These are phyloP conservation scores for Aspergillus sp. DNA, from an alignment of 2,329 filamentous ascomycete species.

Conservation along the genomic window DNA sequence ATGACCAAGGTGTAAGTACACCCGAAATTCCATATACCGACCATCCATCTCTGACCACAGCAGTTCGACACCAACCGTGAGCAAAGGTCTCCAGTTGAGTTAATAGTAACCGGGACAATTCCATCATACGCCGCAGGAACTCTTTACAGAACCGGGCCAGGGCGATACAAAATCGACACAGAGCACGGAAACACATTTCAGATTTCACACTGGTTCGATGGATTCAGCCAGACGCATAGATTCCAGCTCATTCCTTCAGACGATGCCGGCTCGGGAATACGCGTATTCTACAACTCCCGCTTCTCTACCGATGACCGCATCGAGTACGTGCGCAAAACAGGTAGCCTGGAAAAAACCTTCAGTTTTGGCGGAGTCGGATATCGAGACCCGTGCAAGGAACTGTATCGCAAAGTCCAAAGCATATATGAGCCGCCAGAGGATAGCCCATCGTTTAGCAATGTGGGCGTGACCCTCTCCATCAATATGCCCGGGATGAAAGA, in stretches of 20 bases:
- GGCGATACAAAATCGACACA: constrained; percentile 62
- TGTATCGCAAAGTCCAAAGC: constrained; percentile 64
- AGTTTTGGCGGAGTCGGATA: constrained; percentile 72
- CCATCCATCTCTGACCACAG: constrained; percentile 9
- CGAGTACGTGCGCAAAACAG: constrained; percentile 60
- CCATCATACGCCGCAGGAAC: constrained; percentile 70
- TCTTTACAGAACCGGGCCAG: constrained; percentile 73
- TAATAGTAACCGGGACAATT: constrained; percentile 65
- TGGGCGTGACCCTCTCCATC: constrained; percentile 64
- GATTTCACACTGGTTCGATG: constrained; percentile 79
- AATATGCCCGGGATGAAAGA: constrained; percentile 60
- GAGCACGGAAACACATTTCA: constrained; percentile 58
- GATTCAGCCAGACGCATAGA: constrained; percentile 66
- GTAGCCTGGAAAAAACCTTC: constrained; percentile 53
- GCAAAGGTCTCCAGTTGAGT: constrained; percentile 62
- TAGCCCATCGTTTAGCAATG: constrained; percentile 57
- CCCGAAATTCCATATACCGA: neutral
- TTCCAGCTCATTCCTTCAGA: constrained; percentile 63
- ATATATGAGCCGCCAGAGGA: constrained; percentile 15
- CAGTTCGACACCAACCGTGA: constrained; percentile 70
- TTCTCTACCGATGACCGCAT: constrained; percentile 65
- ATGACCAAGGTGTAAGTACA: constrained; percentile 49
- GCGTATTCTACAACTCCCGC: constrained; percentile 70
- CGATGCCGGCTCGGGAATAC: constrained; percentile 29
- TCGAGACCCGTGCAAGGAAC: constrained; percentile 61